Evolutionary conservation across 2,329 filamentous ascomycete species (phyloP).

Genomic region (Alternaria ethzedia): DNA sequence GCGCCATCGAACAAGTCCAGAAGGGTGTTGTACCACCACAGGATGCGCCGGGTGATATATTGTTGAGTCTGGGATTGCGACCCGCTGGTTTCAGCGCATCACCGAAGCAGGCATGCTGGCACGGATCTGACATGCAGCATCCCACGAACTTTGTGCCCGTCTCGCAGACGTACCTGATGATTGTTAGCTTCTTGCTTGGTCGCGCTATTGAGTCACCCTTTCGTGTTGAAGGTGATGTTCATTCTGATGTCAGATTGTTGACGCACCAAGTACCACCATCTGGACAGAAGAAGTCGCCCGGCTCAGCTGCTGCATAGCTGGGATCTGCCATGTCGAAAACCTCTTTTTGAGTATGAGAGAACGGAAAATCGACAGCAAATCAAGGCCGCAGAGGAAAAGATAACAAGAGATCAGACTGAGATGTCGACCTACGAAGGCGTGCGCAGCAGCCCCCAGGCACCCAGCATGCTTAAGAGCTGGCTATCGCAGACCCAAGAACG

Average conservation of each 20-base stretch:
- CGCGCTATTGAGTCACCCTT: not conserved
- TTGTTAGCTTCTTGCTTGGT: accelerated
- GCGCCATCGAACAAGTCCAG: slow-evolving; percentile 43
- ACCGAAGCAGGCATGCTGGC: slow-evolving; percentile 40
- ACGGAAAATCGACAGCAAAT: not conserved
- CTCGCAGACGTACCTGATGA: slow-evolving; percentile 14
- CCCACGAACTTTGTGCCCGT: slow-evolving; percentile 42
- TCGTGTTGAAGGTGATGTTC: accelerated
- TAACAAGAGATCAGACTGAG: not conserved
- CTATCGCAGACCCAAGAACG: not conserved
- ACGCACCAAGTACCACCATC: slow-evolving; percentile 19
- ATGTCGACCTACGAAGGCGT: not conserved
- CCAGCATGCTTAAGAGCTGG: not conserved
- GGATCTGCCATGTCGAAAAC: not conserved
- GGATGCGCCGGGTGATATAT: slow-evolving; percentile 34
- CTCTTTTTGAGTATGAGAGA: not conserved
- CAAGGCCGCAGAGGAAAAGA: not conserved
- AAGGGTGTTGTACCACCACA: slow-evolving; percentile 35
- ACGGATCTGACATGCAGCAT: slow-evolving; percentile 46
- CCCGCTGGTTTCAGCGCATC: slow-evolving; percentile 35
- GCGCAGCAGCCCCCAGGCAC: not conserved
- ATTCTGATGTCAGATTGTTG: not conserved
- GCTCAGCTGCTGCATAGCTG: slow-evolving; percentile 8
- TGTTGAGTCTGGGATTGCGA: slow-evolving; percentile 36
- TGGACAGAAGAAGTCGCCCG: slow-evolving; percentile 22